A percentile compares a stretch with the other conserved stretches of the same genome.
Evolutionary conservation across 192 early-diverging fungal species (phyloP).

Genomic region (Rhizoclosmatium globosum): DNA sequence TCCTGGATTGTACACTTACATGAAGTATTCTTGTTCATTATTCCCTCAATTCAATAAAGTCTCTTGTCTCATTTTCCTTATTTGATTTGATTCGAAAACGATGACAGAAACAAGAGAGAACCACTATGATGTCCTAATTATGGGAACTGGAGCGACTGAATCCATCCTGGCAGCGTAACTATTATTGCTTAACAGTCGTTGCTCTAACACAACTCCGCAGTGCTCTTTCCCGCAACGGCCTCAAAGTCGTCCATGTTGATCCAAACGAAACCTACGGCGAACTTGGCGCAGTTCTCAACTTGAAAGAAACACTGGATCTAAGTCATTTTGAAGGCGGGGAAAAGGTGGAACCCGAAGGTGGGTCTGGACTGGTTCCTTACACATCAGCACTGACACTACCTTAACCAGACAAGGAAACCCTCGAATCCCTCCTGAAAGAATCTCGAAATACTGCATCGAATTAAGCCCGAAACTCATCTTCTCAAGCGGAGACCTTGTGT

Average conservation of each 20-base stretch:
- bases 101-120: neutral
- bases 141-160: conserved; percentile 86
- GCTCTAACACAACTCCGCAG: conserved; percentile 38
- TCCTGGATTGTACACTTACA: too few species aligned
- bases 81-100: too few species aligned
- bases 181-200: neutral
- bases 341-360: neutral
- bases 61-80: too few species aligned
- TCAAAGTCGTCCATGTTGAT: conserved; percentile 84
- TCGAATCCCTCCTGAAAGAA: conserved; percentile 44
- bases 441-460: conserved; percentile 74
- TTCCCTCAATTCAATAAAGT: too few species aligned
- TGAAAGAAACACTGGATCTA: conserved; percentile 56
- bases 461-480: conserved; percentile 74
- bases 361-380: neutral
- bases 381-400: too few species aligned
- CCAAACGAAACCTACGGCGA: conserved; percentile 84
- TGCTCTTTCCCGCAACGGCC: conserved; percentile 71
- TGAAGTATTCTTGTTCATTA: too few species aligned
- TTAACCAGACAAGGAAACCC: neutral
- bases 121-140: conserved; percentile 78
- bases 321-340: too few species aligned
- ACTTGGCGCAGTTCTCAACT: conserved; percentile 62
- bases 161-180: conserved; percentile 80
- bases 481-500: conserved; percentile 74